Evolutionary conservation across 2,329 filamentous ascomycete genomes (phyloP).

Genomic region (Fusarium metavorans): DNA sequence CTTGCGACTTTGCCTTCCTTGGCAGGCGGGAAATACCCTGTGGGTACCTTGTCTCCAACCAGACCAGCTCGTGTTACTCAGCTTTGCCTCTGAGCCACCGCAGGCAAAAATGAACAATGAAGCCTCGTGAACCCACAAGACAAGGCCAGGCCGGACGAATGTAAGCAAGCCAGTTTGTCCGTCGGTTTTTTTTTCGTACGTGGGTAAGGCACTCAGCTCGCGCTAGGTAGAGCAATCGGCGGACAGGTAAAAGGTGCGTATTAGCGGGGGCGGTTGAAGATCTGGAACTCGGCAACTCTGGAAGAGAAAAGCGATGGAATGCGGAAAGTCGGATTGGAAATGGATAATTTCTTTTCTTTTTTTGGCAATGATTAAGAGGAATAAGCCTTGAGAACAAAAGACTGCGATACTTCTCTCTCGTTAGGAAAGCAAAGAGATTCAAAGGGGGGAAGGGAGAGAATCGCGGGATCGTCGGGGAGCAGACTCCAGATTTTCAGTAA

Average conservation of each 20-base stretch:
- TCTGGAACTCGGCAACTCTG: conserved; percentile 16
- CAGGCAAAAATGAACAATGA: not conserved
- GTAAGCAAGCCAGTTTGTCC: conserved; percentile 16
- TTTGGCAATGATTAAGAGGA: not conserved
- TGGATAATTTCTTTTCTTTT: not conserved
- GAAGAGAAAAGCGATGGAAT: conserved; percentile 11
- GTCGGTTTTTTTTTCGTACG: conserved; percentile 2
- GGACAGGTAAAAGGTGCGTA: conserved; percentile 24
- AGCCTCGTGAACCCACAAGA: not conserved
- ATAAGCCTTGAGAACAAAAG: not conserved
- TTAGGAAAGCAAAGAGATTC: conserved; percentile 11
- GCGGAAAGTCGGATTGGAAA: not conserved
- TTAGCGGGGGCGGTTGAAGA: conserved; percentile 31
- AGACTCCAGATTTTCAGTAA: conserved; percentile 37
- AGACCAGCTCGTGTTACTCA: conserved; percentile 1
- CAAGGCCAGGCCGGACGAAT: not conserved
- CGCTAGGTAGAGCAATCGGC: conserved; percentile 6
- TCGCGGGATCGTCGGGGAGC: conserved; percentile 34
- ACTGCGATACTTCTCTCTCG: not conserved
- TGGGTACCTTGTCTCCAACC: conserved; percentile 5
- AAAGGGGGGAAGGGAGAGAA: conserved; percentile 13
- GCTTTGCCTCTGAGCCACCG: conserved; percentile 14
- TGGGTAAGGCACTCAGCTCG: conserved; percentile 13
- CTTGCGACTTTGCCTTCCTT: conserved; percentile 15
- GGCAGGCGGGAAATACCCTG: conserved; percentile 16